A percentile compares a stretch with the other conserved stretches of the same genome.
phyloP scores from a whole-genome alignment of 192 early-diverging fungal species.

The Entomortierella parvispora region DNA sequence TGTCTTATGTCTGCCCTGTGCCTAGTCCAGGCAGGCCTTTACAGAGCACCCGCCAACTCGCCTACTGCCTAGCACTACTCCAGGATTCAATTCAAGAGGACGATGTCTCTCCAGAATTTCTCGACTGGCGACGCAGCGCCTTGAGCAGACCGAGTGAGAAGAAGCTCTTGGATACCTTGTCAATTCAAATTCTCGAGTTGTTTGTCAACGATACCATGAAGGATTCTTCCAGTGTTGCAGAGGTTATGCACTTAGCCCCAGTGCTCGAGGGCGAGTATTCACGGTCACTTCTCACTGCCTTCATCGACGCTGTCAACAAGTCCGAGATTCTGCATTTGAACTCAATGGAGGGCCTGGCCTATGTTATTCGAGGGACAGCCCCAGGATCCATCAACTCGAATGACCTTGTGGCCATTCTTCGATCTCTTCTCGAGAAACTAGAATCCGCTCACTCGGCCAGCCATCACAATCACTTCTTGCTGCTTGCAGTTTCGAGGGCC shows the following conservation, averaged over 20 bases:
- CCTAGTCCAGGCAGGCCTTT: not conserved
- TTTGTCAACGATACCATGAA: not conserved
- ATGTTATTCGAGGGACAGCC: not conserved
- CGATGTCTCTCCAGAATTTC: not conserved
- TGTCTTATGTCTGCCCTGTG: not conserved
- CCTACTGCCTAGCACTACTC: not conserved
- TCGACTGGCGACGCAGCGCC: not conserved
- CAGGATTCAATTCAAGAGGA: not conserved
- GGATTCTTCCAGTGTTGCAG: not conserved
- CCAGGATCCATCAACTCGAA: not conserved
- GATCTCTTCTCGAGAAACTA: not conserved
- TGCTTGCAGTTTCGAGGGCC: not conserved
- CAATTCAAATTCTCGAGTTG: not conserved
- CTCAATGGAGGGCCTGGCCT: not conserved
- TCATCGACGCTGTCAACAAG: not conserved
- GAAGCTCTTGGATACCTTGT: not conserved
- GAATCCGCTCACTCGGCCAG: not conserved
- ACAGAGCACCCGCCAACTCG: constrained; percentile 1
- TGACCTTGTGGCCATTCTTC: constrained; percentile 2
- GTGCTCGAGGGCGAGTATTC: not conserved
- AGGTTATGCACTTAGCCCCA: not conserved
- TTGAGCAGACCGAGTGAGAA: not conserved
- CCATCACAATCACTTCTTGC: not conserved
- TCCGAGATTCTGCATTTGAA: too few relatives aligned
- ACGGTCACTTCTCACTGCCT: not conserved